Conservation (phyloP, 192 early-diverging fungal genomes). For the Coemansia nantahalensis region DNA sequence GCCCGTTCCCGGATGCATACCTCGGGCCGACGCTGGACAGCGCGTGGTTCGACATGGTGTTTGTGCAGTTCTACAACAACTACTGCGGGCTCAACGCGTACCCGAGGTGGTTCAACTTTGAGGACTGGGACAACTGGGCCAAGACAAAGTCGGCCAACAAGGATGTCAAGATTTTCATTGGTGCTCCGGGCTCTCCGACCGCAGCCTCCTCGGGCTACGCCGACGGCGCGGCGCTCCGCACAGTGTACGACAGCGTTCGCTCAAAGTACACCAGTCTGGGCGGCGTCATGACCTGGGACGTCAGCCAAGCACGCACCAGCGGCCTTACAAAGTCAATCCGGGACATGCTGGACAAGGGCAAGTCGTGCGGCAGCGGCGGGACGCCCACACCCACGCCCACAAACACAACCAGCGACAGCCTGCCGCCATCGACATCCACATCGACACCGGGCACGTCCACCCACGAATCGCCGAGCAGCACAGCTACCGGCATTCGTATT, state of each 20-base stretch:
- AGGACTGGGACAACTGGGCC: constrained; percentile 65
- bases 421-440: not conserved
- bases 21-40: constrained; percentile 53
- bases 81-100: constrained; percentile 58
- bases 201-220: constrained; percentile 57
- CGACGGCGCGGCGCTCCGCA: constrained; percentile 19
- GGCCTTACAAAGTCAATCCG: constrained; percentile 33
- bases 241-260: constrained; percentile 47
- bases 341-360: constrained; percentile 16
- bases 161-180: constrained; percentile 56
- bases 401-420: not conserved
- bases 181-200: constrained; percentile 56
- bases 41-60: constrained; percentile 64
- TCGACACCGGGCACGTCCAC: not conserved
- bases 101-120: constrained; percentile 54
- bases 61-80: constrained; percentile 75
- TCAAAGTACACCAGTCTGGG: constrained; percentile 55
- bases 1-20: constrained; percentile 59
- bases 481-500: not conserved
- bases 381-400: constrained; percentile 5
- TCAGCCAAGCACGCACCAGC: constrained; percentile 40
- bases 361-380: too few relatives aligned
- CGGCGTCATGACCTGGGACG: constrained; percentile 71
- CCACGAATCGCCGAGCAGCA: not conserved
- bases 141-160: constrained; percentile 56